Conservation (phyloP, 495 filamentous ascomycete species). For the Annulohypoxylon maeteangense region DNA sequence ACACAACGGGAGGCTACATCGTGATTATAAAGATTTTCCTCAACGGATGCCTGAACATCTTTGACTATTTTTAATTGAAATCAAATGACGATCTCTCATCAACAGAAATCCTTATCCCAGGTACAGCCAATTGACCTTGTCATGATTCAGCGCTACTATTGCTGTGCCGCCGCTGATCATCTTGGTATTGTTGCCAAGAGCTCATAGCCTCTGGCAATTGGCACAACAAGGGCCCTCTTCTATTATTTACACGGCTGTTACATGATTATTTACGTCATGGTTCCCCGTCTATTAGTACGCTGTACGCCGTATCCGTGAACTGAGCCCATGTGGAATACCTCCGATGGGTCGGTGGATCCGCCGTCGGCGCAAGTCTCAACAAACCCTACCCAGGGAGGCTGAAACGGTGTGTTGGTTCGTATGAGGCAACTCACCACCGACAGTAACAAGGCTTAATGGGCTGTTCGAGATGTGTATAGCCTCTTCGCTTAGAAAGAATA, state of each 20-base stretch:
- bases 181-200: conserved; percentile 3
- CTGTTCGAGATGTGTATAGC: background rate
- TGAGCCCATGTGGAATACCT: background rate
- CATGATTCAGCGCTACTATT: background rate
- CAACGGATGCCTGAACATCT: background rate
- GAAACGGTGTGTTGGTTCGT: background rate
- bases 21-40: background rate
- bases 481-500: background rate
- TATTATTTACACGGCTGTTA: background rate
- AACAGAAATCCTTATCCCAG: background rate
- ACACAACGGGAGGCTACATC: background rate
- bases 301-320: background rate
- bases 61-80: background rate
- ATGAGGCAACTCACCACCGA: background rate
- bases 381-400: background rate
- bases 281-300: background rate
- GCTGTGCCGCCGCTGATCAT: conserved; percentile 6
- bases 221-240: background rate
- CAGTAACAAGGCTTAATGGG: background rate
- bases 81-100: background rate
- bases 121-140: background rate
- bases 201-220: background rate
- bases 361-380: background rate
- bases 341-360: background rate
- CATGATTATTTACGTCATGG: background rate